Base-by-base conservation (phyloP, 2,329 filamentous ascomycete species). In the Penicillium sp. region DNA sequence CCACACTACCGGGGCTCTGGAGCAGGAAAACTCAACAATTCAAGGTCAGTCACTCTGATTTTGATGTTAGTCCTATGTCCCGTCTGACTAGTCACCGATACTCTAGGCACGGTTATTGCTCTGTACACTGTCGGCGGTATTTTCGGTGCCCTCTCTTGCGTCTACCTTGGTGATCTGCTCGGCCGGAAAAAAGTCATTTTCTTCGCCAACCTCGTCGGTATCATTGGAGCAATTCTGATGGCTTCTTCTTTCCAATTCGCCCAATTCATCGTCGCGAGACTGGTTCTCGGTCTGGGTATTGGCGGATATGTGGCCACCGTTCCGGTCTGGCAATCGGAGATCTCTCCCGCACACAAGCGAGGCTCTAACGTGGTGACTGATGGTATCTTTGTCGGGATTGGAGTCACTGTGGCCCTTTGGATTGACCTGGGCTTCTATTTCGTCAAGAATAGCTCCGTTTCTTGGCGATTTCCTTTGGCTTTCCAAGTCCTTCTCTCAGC, bases 361-460 rank as follows among this genome's bases (percentile, higher is more conserved):
- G 81, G 80, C 29, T 67, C 74, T 0, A 60, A 80, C 23, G 77
- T 83, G 38, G 79, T 79, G 18, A 77, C 80, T 2, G 77, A 79
- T 41, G 75, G 76, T 10, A 72, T 77, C 52, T 78, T 79, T 61
- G 76, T 79, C 51, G 70, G 70, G 34, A 61, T 72, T 1, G 77
- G 77, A 23, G 77, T 78, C 48, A 67, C 74, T 0, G 64, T 78
- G 18, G 71, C 77, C 45, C 70, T 76, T 4, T 80, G 77, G 76
- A 74, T 80, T 52, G 76, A 79, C 51, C 71, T 79, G 24, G 77
- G 75, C 13, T 72, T 72, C 53, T 73, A 67, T 47, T 70, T 72
- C 33, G 67, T 72, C 47, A 67, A 63, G 29, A 62, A 55, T 1
- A 70, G 63, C 47, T 70, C 70, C 1, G 68, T 74, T n/a, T 68